Evolutionary conservation across 2,329 filamentous ascomycete genomes (phyloP).

Genomic region (Cercospora zeina): DNA sequence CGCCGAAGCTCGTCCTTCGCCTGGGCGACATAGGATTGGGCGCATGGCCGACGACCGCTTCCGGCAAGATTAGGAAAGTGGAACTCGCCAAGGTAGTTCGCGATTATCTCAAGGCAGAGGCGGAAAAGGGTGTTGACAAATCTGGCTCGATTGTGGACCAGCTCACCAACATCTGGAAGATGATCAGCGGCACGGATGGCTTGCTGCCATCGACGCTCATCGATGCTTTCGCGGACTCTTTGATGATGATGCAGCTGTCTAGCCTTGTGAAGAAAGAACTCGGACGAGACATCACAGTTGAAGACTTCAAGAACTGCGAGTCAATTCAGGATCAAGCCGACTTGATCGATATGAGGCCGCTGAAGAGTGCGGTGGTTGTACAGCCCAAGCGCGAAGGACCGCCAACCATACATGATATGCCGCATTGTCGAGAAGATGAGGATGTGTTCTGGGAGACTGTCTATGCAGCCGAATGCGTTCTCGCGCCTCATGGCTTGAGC

Average conservation of each 20-base stretch:
- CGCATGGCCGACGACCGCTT: constrained; percentile 46
- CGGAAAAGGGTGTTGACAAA: constrained; percentile 33
- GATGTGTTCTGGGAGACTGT: constrained; percentile 33
- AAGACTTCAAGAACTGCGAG: constrained; percentile 39
- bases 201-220: constrained; percentile 31
- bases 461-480: constrained; percentile 28
- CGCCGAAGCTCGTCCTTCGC: constrained; percentile 46
- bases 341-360: constrained; percentile 35
- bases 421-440: constrained; percentile 33
- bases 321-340: constrained; percentile 38
- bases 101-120: constrained; percentile 35
- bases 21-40: constrained; percentile 46
- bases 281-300: constrained; percentile 37
- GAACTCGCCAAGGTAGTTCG: constrained; percentile 39
- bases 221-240: constrained; percentile 38
- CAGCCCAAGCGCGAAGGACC: constrained; percentile 35
- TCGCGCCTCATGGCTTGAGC: constrained; percentile 32
- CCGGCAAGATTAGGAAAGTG: constrained; percentile 51
- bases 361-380: constrained; percentile 22
- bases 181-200: constrained; percentile 36
- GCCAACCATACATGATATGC: constrained; percentile 36
- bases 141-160: constrained; percentile 36
- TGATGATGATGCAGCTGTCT: constrained; percentile 42
- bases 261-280: constrained; percentile 39
- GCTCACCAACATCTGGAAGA: constrained; percentile 38